Evolutionary conservation across 1,284 basidiomycete species (phyloP).

Genomic region (Papiliotrema terrestris): DNA sequence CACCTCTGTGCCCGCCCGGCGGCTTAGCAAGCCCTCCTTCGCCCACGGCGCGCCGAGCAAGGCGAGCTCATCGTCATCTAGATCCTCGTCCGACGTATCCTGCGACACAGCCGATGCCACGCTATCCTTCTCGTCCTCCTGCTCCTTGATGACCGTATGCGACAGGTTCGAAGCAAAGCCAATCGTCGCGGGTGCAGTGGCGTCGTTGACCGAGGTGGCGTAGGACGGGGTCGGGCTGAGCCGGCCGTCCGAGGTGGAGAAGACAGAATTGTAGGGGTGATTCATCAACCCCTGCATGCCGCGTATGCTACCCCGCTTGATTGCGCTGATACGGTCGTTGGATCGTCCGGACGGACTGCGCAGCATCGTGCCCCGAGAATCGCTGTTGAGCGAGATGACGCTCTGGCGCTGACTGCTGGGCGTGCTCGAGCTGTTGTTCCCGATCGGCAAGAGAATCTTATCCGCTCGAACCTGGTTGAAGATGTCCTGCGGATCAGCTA

Average conservation of each 20-base stretch:
- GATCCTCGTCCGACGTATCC: constrained; percentile 46
- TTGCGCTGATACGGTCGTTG: constrained; percentile 58
- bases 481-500: constrained; percentile 67
- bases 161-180: constrained; percentile 95
- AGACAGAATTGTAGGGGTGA: constrained; percentile 29
- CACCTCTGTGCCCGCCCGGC: constrained; percentile 55
- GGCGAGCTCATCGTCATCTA: constrained; percentile 90
- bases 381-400: constrained; percentile 22
- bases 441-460: constrained; percentile 77
- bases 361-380: constrained; percentile 14
- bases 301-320: constrained; percentile 84
- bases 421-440: constrained; percentile 46
- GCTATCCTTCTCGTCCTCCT: constrained; percentile 83
- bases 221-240: constrained; percentile 84
- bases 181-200: constrained; percentile 64
- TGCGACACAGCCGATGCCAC: constrained; percentile 60
- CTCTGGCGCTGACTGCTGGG: constrained; percentile 22
- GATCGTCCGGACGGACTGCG: constrained; percentile 22
- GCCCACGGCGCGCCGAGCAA: constrained; percentile 95
- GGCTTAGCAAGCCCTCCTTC: constrained; percentile 95
- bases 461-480: constrained; percentile 85
- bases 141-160: constrained; percentile 92
- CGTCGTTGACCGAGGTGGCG: constrained; percentile 77
- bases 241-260: constrained; percentile 62
- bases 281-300: constrained; percentile 72